Evolutionary conservation across 768 basidiomycete genomes (phyloP), one percentile per base, ranked within the genome.

Genomic region (Tricholoma terreum): DNA sequence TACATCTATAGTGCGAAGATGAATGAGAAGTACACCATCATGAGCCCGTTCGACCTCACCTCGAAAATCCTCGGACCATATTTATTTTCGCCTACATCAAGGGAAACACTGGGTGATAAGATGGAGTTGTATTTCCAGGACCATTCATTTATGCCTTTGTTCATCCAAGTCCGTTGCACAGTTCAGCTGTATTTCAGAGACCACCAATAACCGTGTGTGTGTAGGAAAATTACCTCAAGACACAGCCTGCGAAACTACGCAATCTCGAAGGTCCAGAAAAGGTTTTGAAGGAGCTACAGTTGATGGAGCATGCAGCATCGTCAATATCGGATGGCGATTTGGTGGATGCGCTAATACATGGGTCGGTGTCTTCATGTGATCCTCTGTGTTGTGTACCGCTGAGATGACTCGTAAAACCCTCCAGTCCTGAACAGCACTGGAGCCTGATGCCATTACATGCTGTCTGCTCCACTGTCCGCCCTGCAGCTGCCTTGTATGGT

Each of bases 111-210:
- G 2, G 84, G 82, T 30, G 93, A 98, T 61, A 98, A 98, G 76
- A 91, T 96, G 77, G 96, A 98, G 53, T 70, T 92, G 58, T 99
- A 98, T 72, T 99, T 98, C 74, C 94, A 97, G 57, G 97, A 99
- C 65, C 91, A 93, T 67, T 85, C 89, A 1, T 94, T 98, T 63
- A 83, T 98, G 49, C 97, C 97, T 0, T 73, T 99, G 31, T 98
- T 99, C 71, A 90, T 98, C 46, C 94, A 97, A 80, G 94, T 92
- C 7, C 15, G 35, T 55, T 24, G 10, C 9, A 19, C 9, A 22
- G n/a, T 11, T 49, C 7, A 11, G 27, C 5, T 22, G 1, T n/a
- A 22, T 12, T 24, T 38, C 22, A n/a, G n/a, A n/a, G 11, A 33
- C 15, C 21, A 6, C 9, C 14, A 19, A 36, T 15, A 21, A 15